These are phyloP conservation scores for Favolaschia claudopus DNA, from an alignment of 768 basidiomycete species.

Conservation along the genomic window DNA sequence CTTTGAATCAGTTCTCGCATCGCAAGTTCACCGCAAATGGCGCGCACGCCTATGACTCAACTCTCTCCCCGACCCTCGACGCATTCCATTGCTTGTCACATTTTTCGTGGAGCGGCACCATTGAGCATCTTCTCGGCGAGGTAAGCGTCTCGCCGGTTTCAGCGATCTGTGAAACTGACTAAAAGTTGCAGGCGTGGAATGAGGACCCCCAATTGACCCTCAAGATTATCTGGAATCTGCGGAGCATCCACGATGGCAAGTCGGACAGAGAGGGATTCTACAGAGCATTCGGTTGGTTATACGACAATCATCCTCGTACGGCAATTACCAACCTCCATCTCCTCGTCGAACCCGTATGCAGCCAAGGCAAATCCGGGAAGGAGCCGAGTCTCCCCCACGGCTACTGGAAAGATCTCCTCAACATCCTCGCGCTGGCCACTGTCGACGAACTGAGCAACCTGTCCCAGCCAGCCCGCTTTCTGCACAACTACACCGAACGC, in stretches of 20 bases:
- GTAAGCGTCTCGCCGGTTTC: background rate
- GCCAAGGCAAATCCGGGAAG: slow-evolving; percentile 36
- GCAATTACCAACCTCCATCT: slow-evolving; percentile 66
- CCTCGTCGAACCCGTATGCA: slow-evolving; percentile 63
- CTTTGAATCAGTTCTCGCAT: slow-evolving; percentile 50
- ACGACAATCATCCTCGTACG: slow-evolving; percentile 71
- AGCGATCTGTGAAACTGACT: background rate
- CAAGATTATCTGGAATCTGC: slow-evolving; percentile 69
- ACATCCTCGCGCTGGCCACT: slow-evolving; percentile 68
- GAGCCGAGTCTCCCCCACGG: slow-evolving; percentile 53
- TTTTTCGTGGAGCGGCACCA: slow-evolving; percentile 19
- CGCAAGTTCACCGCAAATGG: slow-evolving; percentile 58
- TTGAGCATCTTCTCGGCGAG: slow-evolving; percentile 48
- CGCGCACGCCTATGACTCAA: slow-evolving; percentile 60
- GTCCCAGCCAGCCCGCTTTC: slow-evolving; percentile 32
- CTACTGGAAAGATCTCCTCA: slow-evolving; percentile 80
- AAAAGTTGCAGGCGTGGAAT: slow-evolving; percentile 55
- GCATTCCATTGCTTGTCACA: slow-evolving; percentile 58
- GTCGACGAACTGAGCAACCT: slow-evolving; percentile 53
- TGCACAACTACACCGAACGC: slow-evolving; percentile 33
- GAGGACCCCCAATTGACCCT: slow-evolving; percentile 67
- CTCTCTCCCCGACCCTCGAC: slow-evolving; percentile 59
- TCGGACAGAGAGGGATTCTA: slow-evolving; percentile 68
- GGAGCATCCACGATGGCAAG: slow-evolving; percentile 78
- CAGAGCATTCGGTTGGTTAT: slow-evolving; percentile 73